Base-by-base conservation (phyloP, 768 basidiomycete genomes). In the Tulasnella calospora region DNA sequence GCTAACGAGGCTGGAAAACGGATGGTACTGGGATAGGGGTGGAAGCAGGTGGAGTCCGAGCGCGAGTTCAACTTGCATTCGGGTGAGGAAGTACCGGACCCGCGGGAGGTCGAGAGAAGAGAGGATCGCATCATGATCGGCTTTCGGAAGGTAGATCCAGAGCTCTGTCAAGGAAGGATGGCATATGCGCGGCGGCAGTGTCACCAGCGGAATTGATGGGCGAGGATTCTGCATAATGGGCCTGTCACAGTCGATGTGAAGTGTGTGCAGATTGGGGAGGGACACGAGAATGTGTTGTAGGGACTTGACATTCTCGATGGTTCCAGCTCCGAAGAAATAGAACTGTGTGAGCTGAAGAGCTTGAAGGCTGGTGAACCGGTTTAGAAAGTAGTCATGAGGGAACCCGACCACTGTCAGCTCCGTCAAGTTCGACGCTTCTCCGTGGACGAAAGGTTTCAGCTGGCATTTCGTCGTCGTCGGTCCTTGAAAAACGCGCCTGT, bases 271-370 rank as follows among this genome's bases (percentile, higher is more conserved):
- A 82, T 83, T n/a, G 61, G 27, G 61, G 9, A 67, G 61, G 33
- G 81, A 69, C 7, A 91, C 89, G 41, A 95, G 83, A 38, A 91
- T 86, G 78, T 94, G 88, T 82, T 96, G 95, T 73, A 97, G 85
- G 7, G 91, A 79, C 80, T 93, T 91, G 33, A 96, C 80, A 82
- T 96, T 94, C 21, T 84, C 81, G 82, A 95, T 96, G 19, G 89
- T 87, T 30, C 30, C 33, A 13, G 30, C 61, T 27, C 3, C 6
- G 2, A 15, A 2, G 13, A 67, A 67, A 5, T 67, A 27, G n/a
- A 12, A 30, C 3, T 33, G n/a, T 4, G 61, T 13, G 10, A 67
- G n/a, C 4, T 13, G n/a, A 17, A 67, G 61, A 13, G 10, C 33
- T 17, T 67, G 27, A 5, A 67, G 33, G 8, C 21, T 13, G 61